Evolutionary conservation across 805 yeast genomes (phyloP).

Genomic region (Yarrowia deformans): DNA sequence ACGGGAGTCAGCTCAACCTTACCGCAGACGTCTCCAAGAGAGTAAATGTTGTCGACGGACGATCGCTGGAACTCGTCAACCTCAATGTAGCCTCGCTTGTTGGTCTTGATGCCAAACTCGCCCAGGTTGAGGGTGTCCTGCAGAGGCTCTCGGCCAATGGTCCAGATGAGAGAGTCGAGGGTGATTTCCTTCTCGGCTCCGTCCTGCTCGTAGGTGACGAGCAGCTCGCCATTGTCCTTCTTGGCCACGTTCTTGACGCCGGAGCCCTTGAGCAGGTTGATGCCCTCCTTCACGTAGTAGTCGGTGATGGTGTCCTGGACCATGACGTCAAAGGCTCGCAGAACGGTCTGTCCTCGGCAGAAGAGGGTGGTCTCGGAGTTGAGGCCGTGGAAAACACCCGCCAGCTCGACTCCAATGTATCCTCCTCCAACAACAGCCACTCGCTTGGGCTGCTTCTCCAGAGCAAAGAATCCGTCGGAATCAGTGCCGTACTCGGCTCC

Average conservation of each 20-base stretch:
- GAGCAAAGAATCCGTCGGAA: conserved; percentile 89
- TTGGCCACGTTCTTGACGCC: conserved; percentile 55
- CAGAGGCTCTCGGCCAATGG: conserved; percentile 86
- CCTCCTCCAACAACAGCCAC: conserved; percentile 99
- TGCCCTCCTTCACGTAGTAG: conserved; percentile 79
- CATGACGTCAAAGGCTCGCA: conserved; percentile 84
- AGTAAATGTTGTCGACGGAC: conserved; percentile 69
- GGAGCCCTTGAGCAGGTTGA: conserved; percentile 75
- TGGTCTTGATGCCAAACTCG: conserved; percentile 71
- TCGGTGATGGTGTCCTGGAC: conserved; percentile 83
- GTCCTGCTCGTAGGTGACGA: conserved; percentile 55
- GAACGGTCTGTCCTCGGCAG: conserved; percentile 88
- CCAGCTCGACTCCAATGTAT: conserved; percentile 93
- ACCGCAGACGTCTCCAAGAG: conserved; percentile 95
- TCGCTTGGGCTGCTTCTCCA: conserved; percentile 82
- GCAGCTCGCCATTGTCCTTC: conserved; percentile 57
- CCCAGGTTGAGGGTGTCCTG: conserved; percentile 74
- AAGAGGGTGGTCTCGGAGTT: conserved; percentile 87
- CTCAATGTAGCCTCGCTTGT: conserved; percentile 66
- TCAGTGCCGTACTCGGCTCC: conserved; percentile 86
- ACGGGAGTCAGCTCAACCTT: conserved; percentile 95
- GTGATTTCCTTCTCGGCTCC: conserved; percentile 55
- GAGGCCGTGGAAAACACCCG: conserved; percentile 91
- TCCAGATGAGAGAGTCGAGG: conserved; percentile 90
- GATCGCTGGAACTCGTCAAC: conserved; percentile 93